Conservation (phyloP, 2,329 filamentous ascomycete genomes). For the Hypoxylon sp. region DNA sequence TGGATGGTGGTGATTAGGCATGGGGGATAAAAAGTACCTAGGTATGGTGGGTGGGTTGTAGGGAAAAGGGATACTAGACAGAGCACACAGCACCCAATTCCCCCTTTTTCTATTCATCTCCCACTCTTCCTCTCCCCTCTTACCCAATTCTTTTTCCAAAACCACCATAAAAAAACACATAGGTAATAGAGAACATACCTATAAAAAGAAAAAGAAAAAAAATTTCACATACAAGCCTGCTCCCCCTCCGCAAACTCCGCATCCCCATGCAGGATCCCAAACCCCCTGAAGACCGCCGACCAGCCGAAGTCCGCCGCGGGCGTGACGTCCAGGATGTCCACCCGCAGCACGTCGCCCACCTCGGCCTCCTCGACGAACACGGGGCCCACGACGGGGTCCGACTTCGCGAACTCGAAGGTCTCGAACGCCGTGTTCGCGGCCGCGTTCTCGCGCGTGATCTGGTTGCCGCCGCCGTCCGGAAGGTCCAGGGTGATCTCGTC, state of each 20-base stretch:
- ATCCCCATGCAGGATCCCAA: background rate
- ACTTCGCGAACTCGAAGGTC: background rate
- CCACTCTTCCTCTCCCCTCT: too few species aligned
- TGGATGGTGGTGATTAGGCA: background rate
- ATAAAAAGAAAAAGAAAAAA: too few species aligned
- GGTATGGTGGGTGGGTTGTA: too few species aligned
- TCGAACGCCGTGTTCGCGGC: slow-evolving; percentile 33
- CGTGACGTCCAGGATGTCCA: background rate
- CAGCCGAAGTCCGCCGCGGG: background rate
- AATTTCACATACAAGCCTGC: background rate
- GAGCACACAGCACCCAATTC: too few species aligned
- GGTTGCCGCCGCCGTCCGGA: slow-evolving; percentile 59
- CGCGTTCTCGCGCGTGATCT: slow-evolving; percentile 55
- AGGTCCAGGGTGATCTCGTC: slow-evolving; percentile 58
- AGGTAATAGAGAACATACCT: too few species aligned
- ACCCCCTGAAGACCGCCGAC: background rate
- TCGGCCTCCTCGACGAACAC: background rate
- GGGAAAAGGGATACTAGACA: background rate
- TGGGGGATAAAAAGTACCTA: too few species aligned
- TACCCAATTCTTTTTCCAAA: too few species aligned
- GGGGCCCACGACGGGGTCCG: background rate
- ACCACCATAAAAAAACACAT: too few species aligned
- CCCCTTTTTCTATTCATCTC: too few species aligned
- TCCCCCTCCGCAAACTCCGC: background rate
- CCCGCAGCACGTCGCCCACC: background rate